Base-by-base conservation (phyloP, 345 rosid species). In the Acer yangbiense region DNA sequence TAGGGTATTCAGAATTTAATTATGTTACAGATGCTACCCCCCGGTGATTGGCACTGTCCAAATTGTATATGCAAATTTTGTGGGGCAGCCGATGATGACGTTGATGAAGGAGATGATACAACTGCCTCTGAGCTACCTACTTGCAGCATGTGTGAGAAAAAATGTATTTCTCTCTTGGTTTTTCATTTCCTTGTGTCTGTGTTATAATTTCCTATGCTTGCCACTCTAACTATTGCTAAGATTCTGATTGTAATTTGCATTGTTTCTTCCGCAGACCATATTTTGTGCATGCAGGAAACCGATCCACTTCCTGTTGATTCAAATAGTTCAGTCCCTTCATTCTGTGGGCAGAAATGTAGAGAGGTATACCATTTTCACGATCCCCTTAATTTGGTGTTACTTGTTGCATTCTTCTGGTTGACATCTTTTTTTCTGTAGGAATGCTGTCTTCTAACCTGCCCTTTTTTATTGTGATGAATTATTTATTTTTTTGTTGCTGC, bases 61-160 rank as follows among this genome's bases (percentile, higher is more conserved):
- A 89, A 89, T 73, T 97, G 99, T 84, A 87, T 88, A 18, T 97
- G 99, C 88, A 97, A 92, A 86, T 91, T 89, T 86, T 97, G 99
- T 84, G 87, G 91, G 77, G 66, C 61, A 67, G 89, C 84, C 44
- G 86, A 85, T 66, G 81, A 76, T 55, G 68, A 82, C 71, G 62
- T 79, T 85, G 71, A 65, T 69, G 75, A 82, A 80, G 84, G 61
- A 63, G 90, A 83, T 61, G 85, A 80, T 58, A 21, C 58, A 52
- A 80, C 68, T 74, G 67, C 61, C 74, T 52, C 71, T 62, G 79
- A 68, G 29, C 68, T 81, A 48, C 78, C 71, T 72, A 72, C 87
- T 41, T 94, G 99, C 83, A 77, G 73, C 81, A 80, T 92, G 85
- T 97, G 98, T 70, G 96, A 93, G 88, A 92, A 88, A 85, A 94